Conservation (phyloP, 768 basidiomycete species). For the Auriscalpium vulgare region DNA sequence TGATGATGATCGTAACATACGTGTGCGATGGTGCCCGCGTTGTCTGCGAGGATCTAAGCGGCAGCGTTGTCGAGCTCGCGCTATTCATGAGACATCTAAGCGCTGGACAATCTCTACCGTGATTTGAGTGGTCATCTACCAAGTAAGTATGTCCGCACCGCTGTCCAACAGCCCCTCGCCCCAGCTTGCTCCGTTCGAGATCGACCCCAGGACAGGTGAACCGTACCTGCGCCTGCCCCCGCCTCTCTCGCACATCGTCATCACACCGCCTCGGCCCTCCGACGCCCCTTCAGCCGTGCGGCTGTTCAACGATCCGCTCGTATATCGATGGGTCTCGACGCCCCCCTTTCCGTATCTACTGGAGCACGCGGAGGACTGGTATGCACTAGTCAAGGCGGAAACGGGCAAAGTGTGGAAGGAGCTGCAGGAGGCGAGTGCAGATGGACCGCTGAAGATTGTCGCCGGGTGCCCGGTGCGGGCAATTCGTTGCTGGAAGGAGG, state of each 20-base stretch:
- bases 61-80: too few relatives aligned
- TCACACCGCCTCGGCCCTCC: slow-evolving; percentile 47
- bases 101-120: too few relatives aligned
- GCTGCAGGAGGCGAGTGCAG: slow-evolving; percentile 20
- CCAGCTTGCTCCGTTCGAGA: slow-evolving; percentile 20
- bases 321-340: slow-evolving; percentile 37
- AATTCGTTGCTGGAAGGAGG: slow-evolving; percentile 13
- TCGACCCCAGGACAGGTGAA: slow-evolving; percentile 37
- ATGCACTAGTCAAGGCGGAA: slow-evolving; percentile 15
- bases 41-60: too few relatives aligned
- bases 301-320: slow-evolving; percentile 40
- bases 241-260: slow-evolving; percentile 45
- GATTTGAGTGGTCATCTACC: too few relatives aligned
- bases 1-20: neutral
- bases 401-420: slow-evolving; percentile 18
- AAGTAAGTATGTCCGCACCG: neutral
- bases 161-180: neutral
- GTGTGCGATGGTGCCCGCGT: neutral
- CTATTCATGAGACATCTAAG: too few relatives aligned
- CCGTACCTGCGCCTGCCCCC: slow-evolving; percentile 46
- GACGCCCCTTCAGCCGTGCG: slow-evolving; percentile 32
- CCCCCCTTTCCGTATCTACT: slow-evolving; percentile 48
- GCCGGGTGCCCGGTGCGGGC: slow-evolving; percentile 3
- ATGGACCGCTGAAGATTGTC: slow-evolving; percentile 10
- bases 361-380: slow-evolving; percentile 33